Evolutionary conservation across 1,284 basidiomycete genomes (phyloP).

Genomic region (Cutaneotrichosporon dermatis): DNA sequence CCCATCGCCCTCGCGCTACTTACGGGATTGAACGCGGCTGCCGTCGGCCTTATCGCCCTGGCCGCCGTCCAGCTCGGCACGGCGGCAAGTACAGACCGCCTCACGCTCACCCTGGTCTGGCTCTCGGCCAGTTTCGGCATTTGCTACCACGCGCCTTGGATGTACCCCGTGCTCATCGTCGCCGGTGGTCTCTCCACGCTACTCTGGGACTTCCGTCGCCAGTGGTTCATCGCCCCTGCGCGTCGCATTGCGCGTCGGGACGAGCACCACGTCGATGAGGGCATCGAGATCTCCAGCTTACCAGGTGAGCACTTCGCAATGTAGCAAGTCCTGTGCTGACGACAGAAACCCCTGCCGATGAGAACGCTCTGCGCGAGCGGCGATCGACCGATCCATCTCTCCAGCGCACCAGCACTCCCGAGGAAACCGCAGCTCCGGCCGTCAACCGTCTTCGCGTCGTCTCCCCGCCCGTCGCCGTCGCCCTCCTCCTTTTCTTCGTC

Average conservation of each 20-base stretch:
- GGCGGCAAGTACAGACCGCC: constrained; percentile 54
- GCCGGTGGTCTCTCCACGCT: constrained; percentile 41
- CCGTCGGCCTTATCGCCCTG: constrained; percentile 58
- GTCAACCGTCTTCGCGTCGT: constrained; percentile 20
- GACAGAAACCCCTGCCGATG: not conserved
- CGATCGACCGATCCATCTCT: not conserved
- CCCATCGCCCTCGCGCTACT: constrained; percentile 55
- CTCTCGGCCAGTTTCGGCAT: constrained; percentile 53
- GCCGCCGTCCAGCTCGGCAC: constrained; percentile 56
- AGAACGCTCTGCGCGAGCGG: not conserved
- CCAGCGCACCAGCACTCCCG: not conserved
- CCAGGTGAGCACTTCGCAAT: not conserved
- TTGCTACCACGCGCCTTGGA: constrained; percentile 55
- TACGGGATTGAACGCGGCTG: constrained; percentile 58
- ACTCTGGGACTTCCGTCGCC: constrained; percentile 37
- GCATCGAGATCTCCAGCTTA: not conserved
- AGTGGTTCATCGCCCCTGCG: constrained; percentile 8
- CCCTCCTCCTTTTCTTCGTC: constrained; percentile 42
- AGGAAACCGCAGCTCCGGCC: not conserved
- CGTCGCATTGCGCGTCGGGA: not conserved
- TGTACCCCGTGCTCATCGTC: constrained; percentile 48
- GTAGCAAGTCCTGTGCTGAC: not conserved
- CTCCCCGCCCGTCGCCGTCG: constrained; percentile 20
- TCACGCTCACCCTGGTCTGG: constrained; percentile 54
- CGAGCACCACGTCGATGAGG: not conserved